A percentile compares a stretch with the other conserved stretches of the same genome.
Conservation (phyloP, 2,329 filamentous ascomycete genomes). For the Tothia fuscella region DNA sequence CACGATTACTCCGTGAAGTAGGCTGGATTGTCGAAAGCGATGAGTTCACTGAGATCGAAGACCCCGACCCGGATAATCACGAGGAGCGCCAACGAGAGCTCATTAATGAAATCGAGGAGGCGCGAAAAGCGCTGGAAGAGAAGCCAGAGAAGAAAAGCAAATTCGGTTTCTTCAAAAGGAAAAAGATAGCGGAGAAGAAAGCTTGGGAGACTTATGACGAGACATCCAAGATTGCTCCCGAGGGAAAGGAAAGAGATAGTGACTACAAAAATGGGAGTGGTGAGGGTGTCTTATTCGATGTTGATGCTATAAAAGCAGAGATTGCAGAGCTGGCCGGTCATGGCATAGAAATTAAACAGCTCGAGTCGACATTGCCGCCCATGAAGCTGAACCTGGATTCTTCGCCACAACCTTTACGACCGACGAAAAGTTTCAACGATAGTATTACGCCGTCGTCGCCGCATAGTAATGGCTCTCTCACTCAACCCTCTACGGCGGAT, state of each 20-base stretch:
- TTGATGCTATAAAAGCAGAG: constrained; percentile 71
- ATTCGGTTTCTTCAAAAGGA: constrained; percentile 65
- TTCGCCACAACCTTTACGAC: constrained; percentile 13
- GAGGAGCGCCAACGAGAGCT: constrained; percentile 76
- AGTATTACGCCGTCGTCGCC: constrained; percentile 18
- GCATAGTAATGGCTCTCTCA: constrained; percentile 15
- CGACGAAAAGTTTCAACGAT: constrained; percentile 31
- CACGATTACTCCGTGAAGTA: constrained; percentile 69
- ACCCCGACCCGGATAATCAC: constrained; percentile 92
- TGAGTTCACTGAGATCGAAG: constrained; percentile 93
- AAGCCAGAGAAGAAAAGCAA: constrained; percentile 58
- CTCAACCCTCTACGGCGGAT: constrained; percentile 12
- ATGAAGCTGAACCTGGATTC: constrained; percentile 11
- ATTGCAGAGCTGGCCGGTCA: constrained; percentile 66
- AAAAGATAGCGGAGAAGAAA: constrained; percentile 63
- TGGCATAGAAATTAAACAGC: constrained; percentile 57
- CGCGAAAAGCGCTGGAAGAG: constrained; percentile 71
- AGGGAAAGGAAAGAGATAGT: constrained; percentile 25
- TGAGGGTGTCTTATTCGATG: constrained; percentile 68
- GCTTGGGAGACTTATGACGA: constrained; percentile 94
- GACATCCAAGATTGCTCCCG: constrained; percentile 31
- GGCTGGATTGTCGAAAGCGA: constrained; percentile 88
- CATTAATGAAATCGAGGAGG: constrained; percentile 93
- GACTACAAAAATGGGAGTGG: constrained; percentile 21
- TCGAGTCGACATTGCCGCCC: constrained; percentile 29